phyloP scores from a whole-genome alignment of 83 land plant genomes.

The Picea engelmannii region DNA sequence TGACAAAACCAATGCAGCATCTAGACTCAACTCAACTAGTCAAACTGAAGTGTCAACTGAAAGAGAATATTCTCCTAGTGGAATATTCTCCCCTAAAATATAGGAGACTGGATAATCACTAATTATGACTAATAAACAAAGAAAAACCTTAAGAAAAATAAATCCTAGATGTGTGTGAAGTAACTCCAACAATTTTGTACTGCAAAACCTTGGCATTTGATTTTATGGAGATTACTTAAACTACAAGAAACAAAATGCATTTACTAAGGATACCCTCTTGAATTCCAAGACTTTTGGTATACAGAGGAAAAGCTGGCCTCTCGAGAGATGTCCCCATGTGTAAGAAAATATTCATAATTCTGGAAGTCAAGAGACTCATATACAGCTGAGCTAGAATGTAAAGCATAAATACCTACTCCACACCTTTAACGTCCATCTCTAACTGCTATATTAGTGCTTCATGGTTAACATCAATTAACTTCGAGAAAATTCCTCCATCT shows the following conservation, averaged over 20 bases:
- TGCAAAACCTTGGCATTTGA: too few relatives aligned
- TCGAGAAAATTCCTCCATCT: conserved; percentile 48
- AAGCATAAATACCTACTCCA: conserved; percentile 78
- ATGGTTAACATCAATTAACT: conserved; percentile 71
- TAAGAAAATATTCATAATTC: conserved; percentile 34
- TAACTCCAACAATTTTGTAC: too few relatives aligned
- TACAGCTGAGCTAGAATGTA: conserved; percentile 67
- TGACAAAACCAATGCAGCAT: too few relatives aligned
- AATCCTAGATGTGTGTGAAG: too few relatives aligned
- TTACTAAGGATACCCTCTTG: conserved; percentile 61
- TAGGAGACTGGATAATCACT: too few relatives aligned
- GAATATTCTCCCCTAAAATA: too few relatives aligned
- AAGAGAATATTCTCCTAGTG: too few relatives aligned
- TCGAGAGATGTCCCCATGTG: conserved; percentile 72
- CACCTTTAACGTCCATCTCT: conserved; percentile 45
- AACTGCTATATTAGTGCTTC: conserved; percentile 60
- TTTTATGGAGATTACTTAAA: too few relatives aligned
- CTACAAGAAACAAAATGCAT: conserved; percentile 1
- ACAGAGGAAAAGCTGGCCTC: conserved; percentile 51
- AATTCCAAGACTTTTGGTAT: conserved; percentile 45
- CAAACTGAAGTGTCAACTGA: too few relatives aligned
- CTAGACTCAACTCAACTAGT: too few relatives aligned
- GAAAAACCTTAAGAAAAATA: too few relatives aligned
- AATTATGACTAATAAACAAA: too few relatives aligned
- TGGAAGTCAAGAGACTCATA: conserved; percentile 46